Percentiles rank a stretch among this genome's conserved stretches.
phyloP scores from a whole-genome alignment of 2,329 filamentous ascomycete genomes.

The Sarocladiaceae sp. region DNA sequence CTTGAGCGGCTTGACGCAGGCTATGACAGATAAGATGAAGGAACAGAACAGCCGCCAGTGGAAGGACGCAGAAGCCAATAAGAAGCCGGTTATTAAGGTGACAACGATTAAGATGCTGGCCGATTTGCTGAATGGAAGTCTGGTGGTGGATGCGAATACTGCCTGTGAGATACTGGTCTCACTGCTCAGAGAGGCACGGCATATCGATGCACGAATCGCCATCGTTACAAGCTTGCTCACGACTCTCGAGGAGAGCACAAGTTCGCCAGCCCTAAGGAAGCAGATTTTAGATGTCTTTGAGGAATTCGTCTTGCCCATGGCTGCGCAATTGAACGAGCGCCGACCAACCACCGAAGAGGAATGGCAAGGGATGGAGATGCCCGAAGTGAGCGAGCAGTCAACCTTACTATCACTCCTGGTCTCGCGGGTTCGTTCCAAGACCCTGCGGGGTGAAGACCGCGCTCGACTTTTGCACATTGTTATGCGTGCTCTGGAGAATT shows the following conservation, averaged over 20 bases:
- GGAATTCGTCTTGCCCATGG: constrained; percentile 21
- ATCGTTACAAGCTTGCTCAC: constrained; percentile 24
- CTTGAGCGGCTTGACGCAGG: constrained; percentile 20
- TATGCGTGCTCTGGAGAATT: constrained; percentile 20
- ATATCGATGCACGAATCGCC: constrained; percentile 27
- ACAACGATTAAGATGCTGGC: constrained; percentile 34
- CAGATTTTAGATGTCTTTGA: constrained; percentile 23
- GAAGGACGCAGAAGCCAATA: constrained; percentile 1
- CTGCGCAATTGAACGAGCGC: constrained; percentile 26
- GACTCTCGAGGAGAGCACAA: constrained; percentile 16
- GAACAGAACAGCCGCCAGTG: constrained; percentile 17
- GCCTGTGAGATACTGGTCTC: constrained; percentile 23
- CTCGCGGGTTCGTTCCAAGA: background rate
- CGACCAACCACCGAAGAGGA: constrained; percentile 20
- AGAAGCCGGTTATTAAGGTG: constrained; percentile 24
- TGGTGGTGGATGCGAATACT: constrained; percentile 19
- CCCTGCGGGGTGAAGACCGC: background rate
- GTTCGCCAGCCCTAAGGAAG: constrained; percentile 11
- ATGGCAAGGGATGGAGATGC: constrained; percentile 18
- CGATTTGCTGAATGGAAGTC: constrained; percentile 24
- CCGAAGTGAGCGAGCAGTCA: constrained; percentile 13
- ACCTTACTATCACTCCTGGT: constrained; percentile 10
- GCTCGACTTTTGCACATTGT: constrained; percentile 19
- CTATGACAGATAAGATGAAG: constrained; percentile 24
- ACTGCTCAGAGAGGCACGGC: constrained; percentile 24